Percentiles rank a stretch among this genome's conserved stretches.
Evolutionary conservation across 148 eudicot species (phyloP).

Genomic region (Diospyros lotus): DNA sequence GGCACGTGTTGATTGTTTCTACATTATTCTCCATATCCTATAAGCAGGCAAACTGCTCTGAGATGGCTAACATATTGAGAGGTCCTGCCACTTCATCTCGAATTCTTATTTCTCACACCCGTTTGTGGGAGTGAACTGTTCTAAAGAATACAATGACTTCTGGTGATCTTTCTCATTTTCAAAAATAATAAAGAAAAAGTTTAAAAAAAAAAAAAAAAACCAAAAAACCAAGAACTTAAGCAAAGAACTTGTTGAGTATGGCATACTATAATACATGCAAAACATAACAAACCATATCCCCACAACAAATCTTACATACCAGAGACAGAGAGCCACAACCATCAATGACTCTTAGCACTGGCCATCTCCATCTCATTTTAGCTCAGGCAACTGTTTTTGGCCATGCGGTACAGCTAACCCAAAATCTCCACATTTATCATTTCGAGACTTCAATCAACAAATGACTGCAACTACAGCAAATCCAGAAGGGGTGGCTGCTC

Average conservation of each 20-base stretch:
- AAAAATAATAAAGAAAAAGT: neutral
- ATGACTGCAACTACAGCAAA: slow-evolving; percentile 43
- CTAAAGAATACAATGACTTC: slow-evolving; percentile 12
- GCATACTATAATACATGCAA: slow-evolving; percentile 4
- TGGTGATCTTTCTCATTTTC: neutral
- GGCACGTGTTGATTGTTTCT: too few relatives aligned
- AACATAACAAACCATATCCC: neutral
- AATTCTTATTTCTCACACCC: neutral
- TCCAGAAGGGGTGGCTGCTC: slow-evolving; percentile 88
- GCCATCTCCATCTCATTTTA: neutral
- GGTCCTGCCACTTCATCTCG: neutral
- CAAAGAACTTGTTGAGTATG: neutral
- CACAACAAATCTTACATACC: neutral
- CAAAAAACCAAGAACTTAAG: neutral
- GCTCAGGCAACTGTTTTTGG: neutral
- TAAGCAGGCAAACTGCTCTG: neutral
- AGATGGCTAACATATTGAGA: neutral
- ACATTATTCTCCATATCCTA: neutral
- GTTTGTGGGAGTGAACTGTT: neutral
- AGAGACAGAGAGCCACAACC: neutral
- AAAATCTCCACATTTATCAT: neutral
- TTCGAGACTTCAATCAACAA: neutral
- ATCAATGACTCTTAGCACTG: neutral
- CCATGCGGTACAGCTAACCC: neutral
- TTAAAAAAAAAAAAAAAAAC: neutral